Percentiles rank a stretch among this genome's conserved stretches.
phyloP scores from a whole-genome alignment of 805 yeast species.

The Yarrowia deformans region DNA sequence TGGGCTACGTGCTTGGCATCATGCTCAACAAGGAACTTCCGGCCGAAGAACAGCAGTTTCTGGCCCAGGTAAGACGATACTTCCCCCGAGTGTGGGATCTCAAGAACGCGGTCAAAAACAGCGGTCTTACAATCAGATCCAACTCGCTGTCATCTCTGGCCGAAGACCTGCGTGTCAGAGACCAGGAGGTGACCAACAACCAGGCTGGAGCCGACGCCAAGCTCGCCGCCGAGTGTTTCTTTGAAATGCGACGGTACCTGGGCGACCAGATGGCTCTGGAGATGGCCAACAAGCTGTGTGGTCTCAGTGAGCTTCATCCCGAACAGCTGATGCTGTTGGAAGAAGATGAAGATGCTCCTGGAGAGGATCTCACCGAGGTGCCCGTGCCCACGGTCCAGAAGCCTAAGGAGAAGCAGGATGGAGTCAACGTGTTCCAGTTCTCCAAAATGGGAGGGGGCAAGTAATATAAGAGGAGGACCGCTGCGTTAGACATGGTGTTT shows the following conservation, averaged over 20 bases:
- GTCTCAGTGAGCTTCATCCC: constrained; percentile 48
- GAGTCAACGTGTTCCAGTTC: constrained; percentile 46
- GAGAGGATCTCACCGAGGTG: constrained; percentile 37
- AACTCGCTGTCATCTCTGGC: constrained; percentile 52
- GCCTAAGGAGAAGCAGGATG: constrained; percentile 37
- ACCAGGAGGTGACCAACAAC: constrained; percentile 35
- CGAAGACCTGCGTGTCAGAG: constrained; percentile 53
- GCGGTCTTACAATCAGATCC: constrained; percentile 47
- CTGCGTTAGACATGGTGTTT: constrained; percentile 23
- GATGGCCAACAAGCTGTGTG: constrained; percentile 51
- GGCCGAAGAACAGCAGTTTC: constrained; percentile 76
- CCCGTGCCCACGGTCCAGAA: constrained; percentile 40
- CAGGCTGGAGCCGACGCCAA: constrained; percentile 57
- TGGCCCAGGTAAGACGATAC: constrained; percentile 69
- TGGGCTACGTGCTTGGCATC: constrained; percentile 84
- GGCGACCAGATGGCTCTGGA: constrained; percentile 49
- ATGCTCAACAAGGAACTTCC: constrained; percentile 82
- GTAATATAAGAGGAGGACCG: constrained; percentile 19
- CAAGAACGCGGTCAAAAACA: constrained; percentile 57
- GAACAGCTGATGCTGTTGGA: constrained; percentile 35
- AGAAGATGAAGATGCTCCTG: constrained; percentile 22
- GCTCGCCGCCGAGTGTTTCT: constrained; percentile 54
- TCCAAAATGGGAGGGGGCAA: constrained; percentile 49
- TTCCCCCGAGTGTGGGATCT: constrained; percentile 88
- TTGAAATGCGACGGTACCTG: constrained; percentile 52